Evolutionary conservation across 2,329 filamentous ascomycete species (phyloP).

Genomic region (Monilinia aucupariae): DNA sequence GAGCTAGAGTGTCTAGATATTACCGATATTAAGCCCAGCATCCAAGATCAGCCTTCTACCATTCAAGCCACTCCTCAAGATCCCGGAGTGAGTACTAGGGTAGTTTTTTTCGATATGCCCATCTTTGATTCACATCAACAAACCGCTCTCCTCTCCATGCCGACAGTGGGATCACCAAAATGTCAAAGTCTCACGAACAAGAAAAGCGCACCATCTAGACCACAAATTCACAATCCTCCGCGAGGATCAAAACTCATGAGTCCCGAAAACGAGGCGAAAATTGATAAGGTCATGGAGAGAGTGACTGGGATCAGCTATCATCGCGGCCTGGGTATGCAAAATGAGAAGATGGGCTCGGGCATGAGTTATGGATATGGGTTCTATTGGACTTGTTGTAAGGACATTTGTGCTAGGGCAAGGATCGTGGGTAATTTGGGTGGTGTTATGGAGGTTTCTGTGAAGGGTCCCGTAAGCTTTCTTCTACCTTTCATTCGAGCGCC

Average conservation of each 20-base stretch:
- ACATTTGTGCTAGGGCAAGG: not conserved
- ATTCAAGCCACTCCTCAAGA: not conserved
- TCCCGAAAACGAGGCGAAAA: not conserved
- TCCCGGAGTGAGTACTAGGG: not conserved
- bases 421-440: not conserved
- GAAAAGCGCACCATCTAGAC: no score
- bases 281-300: not conserved
- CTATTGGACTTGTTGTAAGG: constrained; percentile 5
- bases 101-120: not conserved
- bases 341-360: not conserved
- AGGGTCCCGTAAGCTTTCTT: not conserved
- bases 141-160: no score
- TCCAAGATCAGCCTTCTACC: not conserved
- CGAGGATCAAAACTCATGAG: not conserved
- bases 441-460: not conserved
- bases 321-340: not conserved
- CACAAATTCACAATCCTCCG: not conserved
- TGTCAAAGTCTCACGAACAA: not conserved
- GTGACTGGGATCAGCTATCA: not conserved
- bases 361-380: constrained; percentile 5
- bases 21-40: not conserved
- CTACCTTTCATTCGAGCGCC: no score
- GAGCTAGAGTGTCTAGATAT: not conserved
- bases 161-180: not conserved
- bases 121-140: not conserved